Conservation (phyloP, 164 flowering plant species). For the Nymphaea colorata region DNA sequence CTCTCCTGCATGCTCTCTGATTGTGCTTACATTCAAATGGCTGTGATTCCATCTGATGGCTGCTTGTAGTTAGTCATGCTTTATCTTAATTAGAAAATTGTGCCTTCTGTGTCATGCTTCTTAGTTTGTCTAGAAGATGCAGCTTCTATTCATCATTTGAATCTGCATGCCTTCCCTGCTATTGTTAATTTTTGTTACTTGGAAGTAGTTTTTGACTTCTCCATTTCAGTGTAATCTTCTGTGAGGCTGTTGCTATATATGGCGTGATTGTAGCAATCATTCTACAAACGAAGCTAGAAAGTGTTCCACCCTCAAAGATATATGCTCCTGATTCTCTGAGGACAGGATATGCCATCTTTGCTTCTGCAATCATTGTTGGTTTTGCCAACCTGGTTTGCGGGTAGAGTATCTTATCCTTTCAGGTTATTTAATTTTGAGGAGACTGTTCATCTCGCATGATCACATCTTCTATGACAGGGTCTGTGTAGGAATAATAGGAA, state of each 20-base stretch:
- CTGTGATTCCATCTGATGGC: no score
- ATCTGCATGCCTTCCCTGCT: no score
- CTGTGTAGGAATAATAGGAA: constrained; percentile 95
- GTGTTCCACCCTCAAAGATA: constrained; percentile 65
- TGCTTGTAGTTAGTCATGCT: no score
- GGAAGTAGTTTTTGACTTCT: no score
- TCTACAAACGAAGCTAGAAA: constrained; percentile 90
- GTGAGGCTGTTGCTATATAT: constrained; percentile 98
- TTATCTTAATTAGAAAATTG: no score
- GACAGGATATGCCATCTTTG: constrained; percentile 97
- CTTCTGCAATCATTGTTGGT: constrained; percentile 92
- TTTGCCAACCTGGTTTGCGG: constrained; percentile 98
- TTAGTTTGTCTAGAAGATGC: no score
- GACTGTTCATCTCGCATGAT: background rate
- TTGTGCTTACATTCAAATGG: no score
- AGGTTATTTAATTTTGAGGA: background rate
- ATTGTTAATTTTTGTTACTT: no score
- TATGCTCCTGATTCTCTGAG: constrained; percentile 78
- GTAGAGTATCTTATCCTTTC: constrained; percentile 19
- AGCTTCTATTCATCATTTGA: no score
- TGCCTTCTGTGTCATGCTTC: no score
- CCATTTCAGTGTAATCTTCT: constrained; percentile 75
- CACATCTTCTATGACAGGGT: constrained; percentile 29
- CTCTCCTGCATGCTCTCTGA: no score
- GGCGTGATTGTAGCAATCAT: constrained; percentile 98